These are phyloP conservation scores for Cladochytrium tenue DNA, from an alignment of 371 early-diverging fungal genomes.

Conservation along the genomic window DNA sequence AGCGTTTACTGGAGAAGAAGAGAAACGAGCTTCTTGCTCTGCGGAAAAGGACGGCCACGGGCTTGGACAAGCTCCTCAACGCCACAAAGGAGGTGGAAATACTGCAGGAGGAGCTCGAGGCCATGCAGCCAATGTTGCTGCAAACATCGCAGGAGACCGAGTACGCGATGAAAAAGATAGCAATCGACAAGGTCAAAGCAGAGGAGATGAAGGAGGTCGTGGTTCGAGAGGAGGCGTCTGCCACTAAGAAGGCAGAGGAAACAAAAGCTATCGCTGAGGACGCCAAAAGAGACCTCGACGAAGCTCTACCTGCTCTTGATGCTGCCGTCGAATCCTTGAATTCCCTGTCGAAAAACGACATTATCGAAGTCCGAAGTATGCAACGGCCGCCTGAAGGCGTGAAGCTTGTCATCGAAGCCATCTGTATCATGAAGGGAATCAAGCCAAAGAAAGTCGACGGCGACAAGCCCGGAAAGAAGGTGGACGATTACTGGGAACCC, in stretches of 20 bases:
- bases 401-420: conserved; percentile 65
- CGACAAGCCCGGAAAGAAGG: conserved; percentile 61
- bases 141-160: conserved; percentile 64
- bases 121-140: conserved; percentile 62
- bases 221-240: conserved; percentile 47
- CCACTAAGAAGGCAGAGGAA: conserved; percentile 62
- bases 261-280: conserved; percentile 63
- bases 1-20: conserved; percentile 56
- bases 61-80: conserved; percentile 58
- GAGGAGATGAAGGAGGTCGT: conserved; percentile 58
- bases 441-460: conserved; percentile 64
- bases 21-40: conserved; percentile 52
- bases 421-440: conserved; percentile 64
- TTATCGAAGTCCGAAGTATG: conserved; percentile 70
- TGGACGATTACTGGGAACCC: conserved; percentile 67
- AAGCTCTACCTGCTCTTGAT: conserved; percentile 62
- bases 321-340: conserved; percentile 62
- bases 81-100: conserved; percentile 64
- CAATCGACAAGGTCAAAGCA: conserved; percentile 59
- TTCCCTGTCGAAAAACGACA: conserved; percentile 59
- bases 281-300: conserved; percentile 62
- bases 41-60: conserved; percentile 59
- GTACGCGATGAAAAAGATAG: conserved; percentile 60
- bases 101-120: conserved; percentile 60
- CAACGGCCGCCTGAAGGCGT: conserved; percentile 69